phyloP scores from a whole-genome alignment of 257 asterid species.

The Nicotiana otophora region DNA sequence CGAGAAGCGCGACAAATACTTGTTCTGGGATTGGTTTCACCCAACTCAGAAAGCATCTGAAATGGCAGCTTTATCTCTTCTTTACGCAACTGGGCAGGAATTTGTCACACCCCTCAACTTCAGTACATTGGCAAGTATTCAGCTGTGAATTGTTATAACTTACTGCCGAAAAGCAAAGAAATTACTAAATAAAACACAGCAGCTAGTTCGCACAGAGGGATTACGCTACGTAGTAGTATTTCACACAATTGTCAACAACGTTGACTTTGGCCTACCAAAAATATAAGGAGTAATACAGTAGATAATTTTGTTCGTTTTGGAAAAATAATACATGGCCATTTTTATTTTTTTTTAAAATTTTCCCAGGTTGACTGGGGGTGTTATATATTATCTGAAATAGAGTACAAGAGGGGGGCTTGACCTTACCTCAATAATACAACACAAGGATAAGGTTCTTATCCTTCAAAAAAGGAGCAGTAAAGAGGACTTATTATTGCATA shows the following conservation, averaged over 20 bases:
- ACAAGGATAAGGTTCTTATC: too few relatives aligned
- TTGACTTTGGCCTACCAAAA: background rate
- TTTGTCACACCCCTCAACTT: conserved; percentile 28
- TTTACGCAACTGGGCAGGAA: conserved; percentile 9
- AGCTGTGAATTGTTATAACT: background rate
- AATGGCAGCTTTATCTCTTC: conserved; percentile 32
- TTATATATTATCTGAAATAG: too few relatives aligned
- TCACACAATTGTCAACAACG: background rate
- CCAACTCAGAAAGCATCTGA: conserved; percentile 44
- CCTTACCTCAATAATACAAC: too few relatives aligned
- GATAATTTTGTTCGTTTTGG: background rate
- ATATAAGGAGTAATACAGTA: too few relatives aligned
- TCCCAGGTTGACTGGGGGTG: too few relatives aligned
- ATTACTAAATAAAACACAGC: background rate
- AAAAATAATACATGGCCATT: background rate
- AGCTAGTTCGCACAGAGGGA: background rate
- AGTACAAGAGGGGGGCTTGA: too few relatives aligned
- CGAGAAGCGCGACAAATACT: conserved; percentile 22
- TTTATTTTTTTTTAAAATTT: too few relatives aligned
- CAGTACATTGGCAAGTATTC: conserved; percentile 13
- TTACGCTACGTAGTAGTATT: background rate
- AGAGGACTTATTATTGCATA: too few relatives aligned
- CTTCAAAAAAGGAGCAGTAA: too few relatives aligned
- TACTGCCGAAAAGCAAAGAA: background rate
- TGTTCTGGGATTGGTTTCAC: conserved; percentile 57